Evolutionary conservation across 192 early-diverging fungal genomes (phyloP), one percentile per base, ranked within the genome.

Genomic region (Phlyctochytrium bullatum): DNA sequence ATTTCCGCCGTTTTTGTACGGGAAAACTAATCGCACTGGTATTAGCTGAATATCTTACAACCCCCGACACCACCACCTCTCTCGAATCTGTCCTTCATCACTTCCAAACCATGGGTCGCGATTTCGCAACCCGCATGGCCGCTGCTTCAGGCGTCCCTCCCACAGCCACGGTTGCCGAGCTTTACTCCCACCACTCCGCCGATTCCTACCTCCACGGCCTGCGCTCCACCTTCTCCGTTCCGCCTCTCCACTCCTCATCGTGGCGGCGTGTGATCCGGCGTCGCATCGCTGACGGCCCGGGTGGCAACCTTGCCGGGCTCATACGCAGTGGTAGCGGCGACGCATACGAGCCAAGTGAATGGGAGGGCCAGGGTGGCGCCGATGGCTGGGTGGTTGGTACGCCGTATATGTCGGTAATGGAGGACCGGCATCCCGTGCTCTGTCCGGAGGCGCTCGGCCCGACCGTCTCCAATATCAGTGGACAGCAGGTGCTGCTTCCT

Each of bases 41-140:
- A 27, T 52, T 28, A 66, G 69, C 61, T 2, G 61, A 72, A 52
- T 72, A 72, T 52, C 54, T 72, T 20, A 66, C 64, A 40, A 52
- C 70, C 3, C 70, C 70, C n/a, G 70, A 72, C 30, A 35, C 64
- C 1, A 72, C 70, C 24, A 51, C 62, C n/a, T 72, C 70, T 3
- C 59, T 72, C 20, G 70, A 72, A 6, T 59, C 70, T 25, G 70
- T 72, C n/a, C 58, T 72, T 20, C 64, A 60, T 30, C 70, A 72
- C 30, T 72, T 72, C 34, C 70, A 72, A n/a, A 66, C 63, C 17
- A 72, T 72, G 57, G 70, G 63, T 30, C 71, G 52, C 36, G 70
- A 72, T 27, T 72, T 72, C 35, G 53, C 70, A 14, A 29, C 56
- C 2, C 64, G 65, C 30, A 20, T 47, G 40, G 40, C 40, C 20